Evolutionary conservation across 208 protist species (phyloP).

Genomic region (Acanthamoeba castellanii): DNA sequence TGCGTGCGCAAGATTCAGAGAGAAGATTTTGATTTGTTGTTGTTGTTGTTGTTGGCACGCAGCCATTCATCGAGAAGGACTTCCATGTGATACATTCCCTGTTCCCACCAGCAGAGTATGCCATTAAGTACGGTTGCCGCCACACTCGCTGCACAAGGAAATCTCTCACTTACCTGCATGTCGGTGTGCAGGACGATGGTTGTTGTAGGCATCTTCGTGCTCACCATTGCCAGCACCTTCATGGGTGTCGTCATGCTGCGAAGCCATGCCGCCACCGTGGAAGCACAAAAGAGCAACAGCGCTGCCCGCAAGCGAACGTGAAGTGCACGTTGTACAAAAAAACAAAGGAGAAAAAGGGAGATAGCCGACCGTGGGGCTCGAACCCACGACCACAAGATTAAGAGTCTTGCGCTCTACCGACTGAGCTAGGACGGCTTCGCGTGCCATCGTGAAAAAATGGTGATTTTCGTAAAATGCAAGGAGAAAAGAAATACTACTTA

Average conservation of each 20-base stretch:
- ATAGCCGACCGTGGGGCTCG: background rate
- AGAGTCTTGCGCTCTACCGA: constrained; percentile 38
- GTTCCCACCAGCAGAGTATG: background rate
- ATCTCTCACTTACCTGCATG: too few relatives aligned
- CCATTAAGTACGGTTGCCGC: background rate
- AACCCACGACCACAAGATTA: background rate
- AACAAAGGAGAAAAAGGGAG: background rate
- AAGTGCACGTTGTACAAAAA: too few relatives aligned
- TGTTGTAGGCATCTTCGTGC: background rate
- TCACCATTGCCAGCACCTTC: background rate
- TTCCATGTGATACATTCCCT: background rate
- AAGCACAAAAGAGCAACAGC: background rate
- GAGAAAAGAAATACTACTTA: too few relatives aligned
- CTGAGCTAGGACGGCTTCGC: constrained; percentile 43
- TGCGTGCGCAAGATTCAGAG: too few relatives aligned
- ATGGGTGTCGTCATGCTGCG: background rate
- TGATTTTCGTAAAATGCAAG: too few relatives aligned
- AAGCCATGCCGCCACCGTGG: background rate
- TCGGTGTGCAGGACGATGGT: background rate
- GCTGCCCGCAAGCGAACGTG: too few relatives aligned
- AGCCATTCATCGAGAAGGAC: background rate
- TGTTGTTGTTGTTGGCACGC: background rate
- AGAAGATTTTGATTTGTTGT: background rate
- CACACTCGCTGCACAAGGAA: background rate
- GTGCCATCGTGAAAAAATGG: too few relatives aligned